Evolutionary conservation across 495 filamentous ascomycete species (phyloP).

Genomic region (Aspergillus asperescens): DNA sequence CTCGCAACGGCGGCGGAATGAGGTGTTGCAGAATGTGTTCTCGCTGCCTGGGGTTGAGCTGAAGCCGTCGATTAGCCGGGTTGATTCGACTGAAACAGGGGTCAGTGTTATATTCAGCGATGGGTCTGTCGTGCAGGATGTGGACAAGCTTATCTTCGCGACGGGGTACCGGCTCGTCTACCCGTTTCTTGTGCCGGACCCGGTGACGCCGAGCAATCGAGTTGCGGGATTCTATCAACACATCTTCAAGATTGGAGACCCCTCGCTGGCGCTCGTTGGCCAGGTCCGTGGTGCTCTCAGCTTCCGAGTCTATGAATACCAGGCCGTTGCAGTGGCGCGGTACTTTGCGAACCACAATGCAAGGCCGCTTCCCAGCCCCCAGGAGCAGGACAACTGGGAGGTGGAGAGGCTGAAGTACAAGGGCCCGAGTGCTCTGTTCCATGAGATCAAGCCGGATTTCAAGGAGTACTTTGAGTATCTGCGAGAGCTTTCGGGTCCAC

Average conservation of each 20-base stretch:
- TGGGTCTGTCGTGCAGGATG: slow-evolving; percentile 26
- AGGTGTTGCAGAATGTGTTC: slow-evolving; percentile 18
- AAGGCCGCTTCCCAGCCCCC: slow-evolving; percentile 24
- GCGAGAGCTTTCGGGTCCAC: slow-evolving; percentile 35
- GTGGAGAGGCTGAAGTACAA: slow-evolving; percentile 33
- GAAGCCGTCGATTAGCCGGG: slow-evolving; percentile 18
- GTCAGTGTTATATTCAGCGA: slow-evolving; percentile 33
- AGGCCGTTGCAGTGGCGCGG: slow-evolving; percentile 47
- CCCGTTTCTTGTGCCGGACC: slow-evolving; percentile 30
- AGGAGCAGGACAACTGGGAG: slow-evolving; percentile 46
- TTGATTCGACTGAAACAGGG: background rate
- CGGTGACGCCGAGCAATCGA: slow-evolving; percentile 23
- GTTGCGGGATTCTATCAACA: slow-evolving; percentile 29
- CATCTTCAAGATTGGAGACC: slow-evolving; percentile 28
- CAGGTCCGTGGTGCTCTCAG: slow-evolving; percentile 46
- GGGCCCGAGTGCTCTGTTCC: slow-evolving; percentile 40
- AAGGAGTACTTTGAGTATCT: slow-evolving; percentile 46
- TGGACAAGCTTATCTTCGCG: slow-evolving; percentile 50
- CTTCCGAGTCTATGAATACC: slow-evolving; percentile 51
- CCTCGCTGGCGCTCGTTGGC: slow-evolving; percentile 25
- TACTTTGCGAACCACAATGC: slow-evolving; percentile 39
- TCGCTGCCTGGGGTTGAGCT: slow-evolving; percentile 20
- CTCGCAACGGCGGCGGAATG: slow-evolving; percentile 21
- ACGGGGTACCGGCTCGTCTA: slow-evolving; percentile 48
- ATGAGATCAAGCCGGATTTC: slow-evolving; percentile 45